Conservation (phyloP, 352 stramenopile species). For the Phytopythium chamaehyphon region DNA sequence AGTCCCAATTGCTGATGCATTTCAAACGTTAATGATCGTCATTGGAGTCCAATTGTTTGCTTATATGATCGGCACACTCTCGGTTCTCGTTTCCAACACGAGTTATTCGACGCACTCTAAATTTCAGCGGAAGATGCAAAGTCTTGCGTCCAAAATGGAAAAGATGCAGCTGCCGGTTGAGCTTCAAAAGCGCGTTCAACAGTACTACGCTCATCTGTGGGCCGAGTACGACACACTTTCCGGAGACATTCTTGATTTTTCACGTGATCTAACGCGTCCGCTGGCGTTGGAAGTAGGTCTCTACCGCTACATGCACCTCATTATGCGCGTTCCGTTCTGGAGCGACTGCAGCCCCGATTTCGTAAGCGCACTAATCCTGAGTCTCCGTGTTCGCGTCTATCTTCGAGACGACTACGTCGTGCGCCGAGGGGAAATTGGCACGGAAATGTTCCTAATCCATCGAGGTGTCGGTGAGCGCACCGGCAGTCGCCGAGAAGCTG, state of each 20-base stretch:
- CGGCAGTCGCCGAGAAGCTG: neutral
- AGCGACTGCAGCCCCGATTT: conserved; percentile 19
- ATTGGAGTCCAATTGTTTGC: neutral
- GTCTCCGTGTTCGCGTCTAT: conserved; percentile 18
- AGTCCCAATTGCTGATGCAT: neutral
- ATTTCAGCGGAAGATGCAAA: conserved; percentile 22
- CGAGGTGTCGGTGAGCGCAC: conserved; percentile 19
- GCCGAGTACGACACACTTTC: conserved; percentile 28
- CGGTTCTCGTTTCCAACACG: neutral
- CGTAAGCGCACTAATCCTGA: conserved; percentile 14
- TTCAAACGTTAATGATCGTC: neutral
- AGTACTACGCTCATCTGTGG: conserved; percentile 37
- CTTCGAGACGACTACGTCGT: conserved; percentile 26
- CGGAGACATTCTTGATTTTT: conserved; percentile 12
- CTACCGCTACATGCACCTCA: conserved; percentile 13
- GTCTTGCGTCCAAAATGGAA: conserved; percentile 18
- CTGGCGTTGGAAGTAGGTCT: conserved; percentile 24
- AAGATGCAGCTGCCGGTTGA: conserved; percentile 26
- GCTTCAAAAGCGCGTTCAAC: conserved; percentile 36
- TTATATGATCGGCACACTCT: neutral
- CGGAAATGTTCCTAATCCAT: conserved; percentile 31
- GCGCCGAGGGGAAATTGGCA: conserved; percentile 15
- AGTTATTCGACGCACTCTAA: conserved; percentile 1
- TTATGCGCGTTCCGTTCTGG: conserved; percentile 13
- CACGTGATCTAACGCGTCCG: conserved; percentile 17